phyloP scores from a whole-genome alignment of 1,284 basidiomycete species.

The Malassezia caprae region DNA sequence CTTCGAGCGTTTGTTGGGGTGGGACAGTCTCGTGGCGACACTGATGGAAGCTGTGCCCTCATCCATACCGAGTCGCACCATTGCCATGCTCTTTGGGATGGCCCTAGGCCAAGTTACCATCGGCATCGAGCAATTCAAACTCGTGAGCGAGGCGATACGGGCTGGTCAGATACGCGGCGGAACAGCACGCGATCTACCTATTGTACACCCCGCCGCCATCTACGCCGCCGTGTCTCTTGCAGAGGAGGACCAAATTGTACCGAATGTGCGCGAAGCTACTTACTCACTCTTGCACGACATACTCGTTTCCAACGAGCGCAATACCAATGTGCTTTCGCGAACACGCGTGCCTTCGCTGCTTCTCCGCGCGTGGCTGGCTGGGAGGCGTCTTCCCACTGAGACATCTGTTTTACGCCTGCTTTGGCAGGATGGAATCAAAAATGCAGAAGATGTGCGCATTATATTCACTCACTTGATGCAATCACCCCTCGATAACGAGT shows the following conservation, averaged over 20 bases:
- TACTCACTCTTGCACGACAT: background rate
- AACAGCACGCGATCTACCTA: too few relatives aligned
- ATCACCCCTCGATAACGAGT: background rate
- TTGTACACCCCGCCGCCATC: conserved; percentile 10
- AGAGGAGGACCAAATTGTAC: background rate
- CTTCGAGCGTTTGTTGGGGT: conserved; percentile 30
- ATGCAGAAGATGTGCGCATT: conserved; percentile 21
- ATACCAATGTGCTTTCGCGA: conserved; percentile 8
- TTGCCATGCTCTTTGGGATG: conserved; percentile 28
- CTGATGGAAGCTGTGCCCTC: conserved; percentile 14
- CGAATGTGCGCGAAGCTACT: background rate
- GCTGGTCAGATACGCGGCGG: background rate
- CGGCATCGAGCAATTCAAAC: conserved; percentile 8
- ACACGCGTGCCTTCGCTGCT: conserved; percentile 3
- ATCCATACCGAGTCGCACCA: conserved; percentile 16
- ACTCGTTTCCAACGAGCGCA: background rate
- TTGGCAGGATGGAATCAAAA: conserved; percentile 17
- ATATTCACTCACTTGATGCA: conserved; percentile 17
- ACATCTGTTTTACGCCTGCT: conserved; percentile 2
- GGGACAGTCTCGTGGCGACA: conserved; percentile 22
- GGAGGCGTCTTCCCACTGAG: background rate
- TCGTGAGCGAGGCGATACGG: background rate
- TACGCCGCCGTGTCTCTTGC: conserved; percentile 1
- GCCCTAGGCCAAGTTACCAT: conserved; percentile 29
- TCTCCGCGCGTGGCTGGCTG: conserved; percentile 2